These are phyloP conservation scores for Pseudotsuga menziesii DNA, from an alignment of 75 land plant species.

Conservation along the genomic window DNA sequence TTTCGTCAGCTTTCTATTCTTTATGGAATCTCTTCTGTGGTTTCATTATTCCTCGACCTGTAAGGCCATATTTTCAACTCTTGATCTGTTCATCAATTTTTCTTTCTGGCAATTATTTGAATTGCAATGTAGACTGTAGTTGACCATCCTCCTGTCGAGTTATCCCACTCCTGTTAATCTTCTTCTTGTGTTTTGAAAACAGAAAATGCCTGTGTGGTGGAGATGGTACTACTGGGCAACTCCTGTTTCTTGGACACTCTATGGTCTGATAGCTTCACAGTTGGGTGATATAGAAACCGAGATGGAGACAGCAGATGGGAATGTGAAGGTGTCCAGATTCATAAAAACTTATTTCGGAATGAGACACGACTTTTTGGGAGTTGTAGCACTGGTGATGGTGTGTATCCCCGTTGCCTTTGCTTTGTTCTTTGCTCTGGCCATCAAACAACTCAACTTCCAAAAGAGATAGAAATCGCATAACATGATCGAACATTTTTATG, in stretches of 20 bases:
- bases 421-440: constrained; percentile 32
- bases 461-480: constrained; percentile 15
- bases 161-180: no score
- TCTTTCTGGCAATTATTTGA: no score
- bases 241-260: constrained; percentile 55
- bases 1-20: constrained; percentile 61
- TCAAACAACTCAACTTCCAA: constrained; percentile 55
- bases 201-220: constrained; percentile 60
- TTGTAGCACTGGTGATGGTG: constrained; percentile 19
- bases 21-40: constrained; percentile 88
- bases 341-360: constrained; percentile 22
- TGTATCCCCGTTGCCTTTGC: constrained; percentile 25
- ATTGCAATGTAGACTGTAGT: constrained; percentile 8
- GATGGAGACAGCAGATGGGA: constrained; percentile 12
- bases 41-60: constrained; percentile 63
- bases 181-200: neutral
- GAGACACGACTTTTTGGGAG: constrained; percentile 25
- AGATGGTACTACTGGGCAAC: constrained; percentile 51
- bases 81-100: no score
- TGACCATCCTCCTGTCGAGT: no score
- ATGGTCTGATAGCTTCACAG: constrained; percentile 42
- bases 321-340: constrained; percentile 13
- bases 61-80: constrained; percentile 14
- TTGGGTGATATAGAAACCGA: constrained; percentile 21
- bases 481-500: no score